These are phyloP conservation scores for Diplodia seriata DNA, from an alignment of 2,329 filamentous ascomycete species.

Conservation along the genomic window DNA sequence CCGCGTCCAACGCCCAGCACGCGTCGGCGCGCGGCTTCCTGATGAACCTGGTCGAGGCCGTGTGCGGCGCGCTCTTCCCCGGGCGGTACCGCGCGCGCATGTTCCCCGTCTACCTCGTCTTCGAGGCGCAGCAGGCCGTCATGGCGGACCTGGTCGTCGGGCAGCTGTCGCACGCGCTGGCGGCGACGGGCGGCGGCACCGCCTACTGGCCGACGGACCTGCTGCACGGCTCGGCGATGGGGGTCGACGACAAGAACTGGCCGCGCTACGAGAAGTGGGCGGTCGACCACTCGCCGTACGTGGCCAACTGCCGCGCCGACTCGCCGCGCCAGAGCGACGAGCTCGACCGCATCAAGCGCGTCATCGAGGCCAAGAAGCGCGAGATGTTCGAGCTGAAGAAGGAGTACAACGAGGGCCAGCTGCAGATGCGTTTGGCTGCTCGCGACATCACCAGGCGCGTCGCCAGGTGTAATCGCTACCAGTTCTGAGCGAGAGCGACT, in stretches of 20 bases:
- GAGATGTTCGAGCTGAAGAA: conserved; percentile 33
- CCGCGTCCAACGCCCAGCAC: conserved; percentile 22
- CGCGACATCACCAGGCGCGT: conserved; percentile 31
- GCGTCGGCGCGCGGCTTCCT: conserved; percentile 22
- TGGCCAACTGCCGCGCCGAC: conserved; percentile 33
- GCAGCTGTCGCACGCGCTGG: conserved; percentile 25
- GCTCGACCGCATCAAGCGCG: conserved; percentile 33
- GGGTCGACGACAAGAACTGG: conserved; percentile 32
- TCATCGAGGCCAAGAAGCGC: conserved; percentile 33
- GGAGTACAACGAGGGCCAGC: conserved; percentile 33
- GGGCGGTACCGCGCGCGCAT: conserved; percentile 13
- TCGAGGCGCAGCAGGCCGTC: conserved; percentile 33
- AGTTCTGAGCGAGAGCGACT: conserved; percentile 15
- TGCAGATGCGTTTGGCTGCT: conserved; percentile 32
- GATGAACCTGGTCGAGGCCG: conserved; percentile 32
- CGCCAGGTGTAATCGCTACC: conserved; percentile 32
- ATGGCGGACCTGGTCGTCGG: conserved; percentile 32
- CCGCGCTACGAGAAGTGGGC: conserved; percentile 33
- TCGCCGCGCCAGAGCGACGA: conserved; percentile 29
- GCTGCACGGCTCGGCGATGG: conserved; percentile 30
- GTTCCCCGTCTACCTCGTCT: conserved; percentile 32
- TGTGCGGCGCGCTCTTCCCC: conserved; percentile 27
- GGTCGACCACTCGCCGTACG: conserved; percentile 32
- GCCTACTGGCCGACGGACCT: conserved; percentile 32
- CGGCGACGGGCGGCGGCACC: conserved; percentile 29